These are phyloP conservation scores for Paraconiothyrium brasiliense DNA, from an alignment of 2,329 filamentous ascomycete species.

Conservation along the genomic window DNA sequence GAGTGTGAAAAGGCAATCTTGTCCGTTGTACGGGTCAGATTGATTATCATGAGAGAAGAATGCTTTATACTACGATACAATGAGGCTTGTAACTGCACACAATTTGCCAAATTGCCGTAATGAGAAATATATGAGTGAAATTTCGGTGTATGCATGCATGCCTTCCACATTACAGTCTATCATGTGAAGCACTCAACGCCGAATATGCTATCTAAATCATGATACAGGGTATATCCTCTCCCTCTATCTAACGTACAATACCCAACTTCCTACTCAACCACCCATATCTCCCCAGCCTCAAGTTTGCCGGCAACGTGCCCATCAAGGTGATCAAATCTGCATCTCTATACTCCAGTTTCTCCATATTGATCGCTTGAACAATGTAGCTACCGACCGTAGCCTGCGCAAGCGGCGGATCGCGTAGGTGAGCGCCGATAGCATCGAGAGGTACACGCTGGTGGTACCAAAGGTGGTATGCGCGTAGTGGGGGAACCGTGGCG, in stretches of 20 bases:
- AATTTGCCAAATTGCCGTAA: background rate
- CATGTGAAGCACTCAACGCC: background rate
- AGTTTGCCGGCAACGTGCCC: slow-evolving; percentile 28
- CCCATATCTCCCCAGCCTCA: slow-evolving; percentile 39
- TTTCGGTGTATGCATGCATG: background rate
- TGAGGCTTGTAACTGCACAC: background rate
- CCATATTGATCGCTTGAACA: slow-evolving; percentile 39
- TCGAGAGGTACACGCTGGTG: slow-evolving; percentile 36
- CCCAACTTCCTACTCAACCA: slow-evolving; percentile 35
- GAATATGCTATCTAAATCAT: background rate
- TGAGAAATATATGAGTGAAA: background rate
- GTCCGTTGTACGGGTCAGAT: too few species aligned
- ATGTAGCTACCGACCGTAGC: slow-evolving; percentile 44
- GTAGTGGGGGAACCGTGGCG: slow-evolving; percentile 42
- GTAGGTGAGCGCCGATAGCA: slow-evolving; percentile 33
- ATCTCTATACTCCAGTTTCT: slow-evolving; percentile 38
- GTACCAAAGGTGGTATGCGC: slow-evolving; percentile 48
- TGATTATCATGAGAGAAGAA: too few species aligned
- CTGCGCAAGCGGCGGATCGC: slow-evolving; percentile 40
- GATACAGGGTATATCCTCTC: background rate
- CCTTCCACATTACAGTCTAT: background rate
- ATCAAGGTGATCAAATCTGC: slow-evolving; percentile 34
- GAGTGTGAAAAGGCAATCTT: too few species aligned
- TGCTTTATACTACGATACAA: background rate
- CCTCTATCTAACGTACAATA: slow-evolving; percentile 1